Evolutionary conservation across 1,284 basidiomycete species (phyloP), one percentile per base, ranked within the genome.

Genomic region (Stygiomarasmius scandens): DNA sequence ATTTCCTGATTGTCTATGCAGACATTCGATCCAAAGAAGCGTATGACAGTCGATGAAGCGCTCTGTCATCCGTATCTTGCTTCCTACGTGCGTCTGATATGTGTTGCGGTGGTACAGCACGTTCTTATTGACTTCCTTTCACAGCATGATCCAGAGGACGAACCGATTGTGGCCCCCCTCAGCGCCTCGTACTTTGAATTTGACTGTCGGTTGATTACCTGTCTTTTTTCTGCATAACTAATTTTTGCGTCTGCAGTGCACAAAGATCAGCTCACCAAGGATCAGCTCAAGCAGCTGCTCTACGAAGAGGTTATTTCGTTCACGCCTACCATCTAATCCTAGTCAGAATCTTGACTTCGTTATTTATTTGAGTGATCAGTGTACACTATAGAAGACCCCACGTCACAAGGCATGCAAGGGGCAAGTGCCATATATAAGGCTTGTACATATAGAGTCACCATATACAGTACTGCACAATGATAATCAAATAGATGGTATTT

Each of bases 221-320:
- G 24, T 38, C 50, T 52, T 53, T 27, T 51, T n/a, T n/a, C 11
- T 27, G 10, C 46, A 46, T 52, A 22, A 38, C 10, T 54, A 27
- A 24, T 36, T 10, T 44, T 58, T 36, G 38, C 38, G 41, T 36
- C 14, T 47, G 53, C 52, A 46, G 45, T 50, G 44, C 55, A 69
- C 92, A 90, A 94, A 59, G 89, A 93, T 78, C 96, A 96, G 78
- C 93, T 96, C 62, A 91, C 94, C 64, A 95, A 96, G 74, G 92
- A 89, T 69, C 78, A 80, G 63, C 69, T 82, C 54, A 81, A 81
- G 74, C 81, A 82, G 63, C 75, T 86, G 47, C 77, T 86, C 29
- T 85, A 85, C 64, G 82, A 85, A 61, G 84, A 86, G 65, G 83
- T 86, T 23, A n/a, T 58, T 14, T 51, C 55, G 23, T 56, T 56